These are phyloP conservation scores for Candida nemodendra DNA, from an alignment of 805 yeast genomes.

Conservation along the genomic window DNA sequence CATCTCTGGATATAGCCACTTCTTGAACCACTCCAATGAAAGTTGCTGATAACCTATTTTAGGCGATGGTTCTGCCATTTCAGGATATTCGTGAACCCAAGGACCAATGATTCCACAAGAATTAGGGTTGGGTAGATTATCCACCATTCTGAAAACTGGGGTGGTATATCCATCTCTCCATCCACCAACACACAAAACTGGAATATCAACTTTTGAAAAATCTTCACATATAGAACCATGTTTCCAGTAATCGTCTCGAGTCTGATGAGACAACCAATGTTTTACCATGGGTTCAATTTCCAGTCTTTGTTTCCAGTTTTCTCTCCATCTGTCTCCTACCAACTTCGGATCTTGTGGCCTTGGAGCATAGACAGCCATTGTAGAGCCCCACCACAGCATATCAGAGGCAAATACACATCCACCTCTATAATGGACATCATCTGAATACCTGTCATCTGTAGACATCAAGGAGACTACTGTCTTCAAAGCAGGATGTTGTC, in stretches of 20 bases:
- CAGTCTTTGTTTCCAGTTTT: constrained; percentile 41
- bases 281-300: constrained; percentile 39
- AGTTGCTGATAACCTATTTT: constrained; percentile 44
- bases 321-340: constrained; percentile 39
- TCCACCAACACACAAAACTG: constrained; percentile 45
- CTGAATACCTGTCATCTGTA: constrained; percentile 47
- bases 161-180: constrained; percentile 49
- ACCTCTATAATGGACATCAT: constrained; percentile 50
- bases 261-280: constrained; percentile 44
- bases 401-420: constrained; percentile 45
- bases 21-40: constrained; percentile 41
- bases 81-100: constrained; percentile 51
- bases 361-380: constrained; percentile 43
- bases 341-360: constrained; percentile 46
- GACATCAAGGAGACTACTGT: constrained; percentile 44
- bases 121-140: constrained; percentile 40
- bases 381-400: constrained; percentile 52
- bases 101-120: constrained; percentile 42
- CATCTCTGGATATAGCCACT: constrained; percentile 33
- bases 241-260: constrained; percentile 46
- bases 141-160: constrained; percentile 44
- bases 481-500: constrained; percentile 47
- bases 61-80: constrained; percentile 46
- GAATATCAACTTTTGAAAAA: constrained; percentile 38
- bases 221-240: constrained; percentile 47